Conservation (phyloP, 2,329 filamentous ascomycete species). For the Aureobasidium vineae region DNA sequence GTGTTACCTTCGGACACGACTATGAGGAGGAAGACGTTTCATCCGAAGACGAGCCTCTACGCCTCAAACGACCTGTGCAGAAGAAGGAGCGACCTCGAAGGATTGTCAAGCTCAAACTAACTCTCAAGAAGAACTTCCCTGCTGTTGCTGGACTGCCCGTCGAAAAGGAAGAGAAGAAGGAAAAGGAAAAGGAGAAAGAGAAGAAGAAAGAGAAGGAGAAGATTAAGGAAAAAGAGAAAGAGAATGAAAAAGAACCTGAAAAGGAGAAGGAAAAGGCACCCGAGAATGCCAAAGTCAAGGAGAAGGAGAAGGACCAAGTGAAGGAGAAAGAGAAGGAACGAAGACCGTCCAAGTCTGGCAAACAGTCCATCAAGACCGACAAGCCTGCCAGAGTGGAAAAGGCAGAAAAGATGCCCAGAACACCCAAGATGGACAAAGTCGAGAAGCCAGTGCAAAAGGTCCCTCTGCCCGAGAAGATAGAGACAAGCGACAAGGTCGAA, state of each 20-base stretch:
- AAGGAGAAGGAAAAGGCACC: slow-evolving; percentile 23
- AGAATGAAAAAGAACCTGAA: slow-evolving; percentile 35
- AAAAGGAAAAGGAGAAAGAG: slow-evolving; percentile 18
- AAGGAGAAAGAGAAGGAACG: slow-evolving; percentile 33
- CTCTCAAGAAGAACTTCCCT: slow-evolving; percentile 26
- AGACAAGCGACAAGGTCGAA: slow-evolving; percentile 24
- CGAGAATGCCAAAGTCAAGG: slow-evolving; percentile 34
- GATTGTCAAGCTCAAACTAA: slow-evolving; percentile 36
- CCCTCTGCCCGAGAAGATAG: slow-evolving; percentile 9
- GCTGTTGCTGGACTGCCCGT: slow-evolving; percentile 20
- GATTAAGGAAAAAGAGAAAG: slow-evolving; percentile 33
- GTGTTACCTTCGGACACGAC: slow-evolving; percentile 47
- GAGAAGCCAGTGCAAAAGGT: slow-evolving; percentile 29
- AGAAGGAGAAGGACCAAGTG: slow-evolving; percentile 34
- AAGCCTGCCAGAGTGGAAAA: slow-evolving; percentile 26
- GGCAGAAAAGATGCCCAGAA: slow-evolving; percentile 26
- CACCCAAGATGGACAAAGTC: slow-evolving; percentile 8
- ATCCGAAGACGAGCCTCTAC: slow-evolving; percentile 23
- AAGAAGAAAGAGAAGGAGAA: slow-evolving; percentile 23
- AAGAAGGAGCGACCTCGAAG: slow-evolving; percentile 24
- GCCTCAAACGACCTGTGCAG: slow-evolving; percentile 29
- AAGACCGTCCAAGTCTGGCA: slow-evolving; percentile 27
- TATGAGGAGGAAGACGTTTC: slow-evolving; percentile 51
- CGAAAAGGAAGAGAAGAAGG: slow-evolving; percentile 24
- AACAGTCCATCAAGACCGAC: slow-evolving; percentile 23